Conservation (phyloP, 2,329 filamentous ascomycete genomes). For the Stenocarpella maydis region DNA sequence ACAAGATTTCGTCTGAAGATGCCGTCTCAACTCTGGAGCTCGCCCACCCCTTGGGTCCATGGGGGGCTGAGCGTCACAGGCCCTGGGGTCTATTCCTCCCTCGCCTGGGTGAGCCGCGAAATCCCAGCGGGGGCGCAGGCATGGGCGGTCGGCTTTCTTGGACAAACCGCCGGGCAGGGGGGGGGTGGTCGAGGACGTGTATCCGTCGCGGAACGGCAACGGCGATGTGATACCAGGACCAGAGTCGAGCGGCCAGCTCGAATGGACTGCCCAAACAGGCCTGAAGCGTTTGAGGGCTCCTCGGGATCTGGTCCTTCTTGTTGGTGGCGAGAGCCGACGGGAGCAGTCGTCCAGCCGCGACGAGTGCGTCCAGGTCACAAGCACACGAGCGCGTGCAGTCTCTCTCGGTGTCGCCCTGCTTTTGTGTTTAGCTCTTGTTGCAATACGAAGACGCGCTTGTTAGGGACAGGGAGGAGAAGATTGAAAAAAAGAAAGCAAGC, state of each 20-base stretch:
- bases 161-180: not conserved
- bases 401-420: not conserved
- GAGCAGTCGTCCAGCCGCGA: not conserved
- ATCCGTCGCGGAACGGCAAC: constrained; percentile 3
- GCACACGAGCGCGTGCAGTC: not conserved
- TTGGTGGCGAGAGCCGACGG: not conserved
- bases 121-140: not conserved
- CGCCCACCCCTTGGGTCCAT: constrained; percentile 3
- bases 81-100: not conserved
- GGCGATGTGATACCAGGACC: not conserved
- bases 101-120: not conserved
- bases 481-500: not conserved
- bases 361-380: not conserved
- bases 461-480: not conserved
- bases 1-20: constrained; percentile 17
- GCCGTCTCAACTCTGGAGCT: constrained; percentile 16
- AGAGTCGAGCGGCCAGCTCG: not conserved
- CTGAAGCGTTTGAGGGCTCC: not conserved
- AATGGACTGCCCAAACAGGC: not conserved
- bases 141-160: not conserved
- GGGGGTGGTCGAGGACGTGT: not conserved
- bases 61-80: constrained; percentile 23
- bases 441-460: constrained; percentile 9
- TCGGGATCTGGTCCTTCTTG: not conserved
- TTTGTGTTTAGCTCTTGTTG: not conserved